Base-by-base conservation (phyloP, 1,284 basidiomycete genomes). In the Ustilago lituana region DNA sequence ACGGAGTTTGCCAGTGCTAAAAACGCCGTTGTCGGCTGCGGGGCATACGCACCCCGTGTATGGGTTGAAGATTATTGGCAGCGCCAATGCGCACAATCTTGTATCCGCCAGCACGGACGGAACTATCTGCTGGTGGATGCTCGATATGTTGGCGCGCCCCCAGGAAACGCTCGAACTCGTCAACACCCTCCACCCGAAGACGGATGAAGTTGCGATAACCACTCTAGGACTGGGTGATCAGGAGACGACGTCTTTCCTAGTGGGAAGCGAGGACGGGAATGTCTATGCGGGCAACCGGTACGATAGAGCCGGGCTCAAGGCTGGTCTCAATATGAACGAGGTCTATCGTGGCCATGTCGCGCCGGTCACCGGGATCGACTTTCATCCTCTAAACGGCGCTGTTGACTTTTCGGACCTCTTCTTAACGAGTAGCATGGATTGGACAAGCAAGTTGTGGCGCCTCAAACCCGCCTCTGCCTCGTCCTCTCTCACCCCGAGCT, bases 1-100 rank as follows among this genome's bases (percentile, higher is more conserved):
- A 0, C 94, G 95, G 76, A 23, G 27, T 19, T 85, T 97, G 5
- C 95, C 96, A 0, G 93, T 98, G 1, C 86, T 98, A 60, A 98
- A 98, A 84, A 96, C 95, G 5, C 96, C 96, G 0, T 84, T 98
- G 39, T 94, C 93, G 6, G 76, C 82, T 0, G 89, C 91, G 24
- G 94, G 96, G 0, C 96, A 99, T 80, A 98, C 95, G 2, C 95
- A 98, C 82, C 96, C 96, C 2, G 93, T 99, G 36, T 98, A 98
- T 84, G 91, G 91, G 0, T 93, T 98, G 88, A 90, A 92, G 75
- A 92, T 97, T 88, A 91, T 98, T 20, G 96, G 96, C 10, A 96
- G 94, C 4, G 94, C 97, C 81, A 97, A 98, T 81, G 96, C 96
- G 5, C 94, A 98, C 83, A 96, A 95, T 79, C 85, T 99, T 53